Evolutionary conservation across 2,329 filamentous ascomycete species (phyloP).

Genomic region (Pseudogymnoascus sp.): DNA sequence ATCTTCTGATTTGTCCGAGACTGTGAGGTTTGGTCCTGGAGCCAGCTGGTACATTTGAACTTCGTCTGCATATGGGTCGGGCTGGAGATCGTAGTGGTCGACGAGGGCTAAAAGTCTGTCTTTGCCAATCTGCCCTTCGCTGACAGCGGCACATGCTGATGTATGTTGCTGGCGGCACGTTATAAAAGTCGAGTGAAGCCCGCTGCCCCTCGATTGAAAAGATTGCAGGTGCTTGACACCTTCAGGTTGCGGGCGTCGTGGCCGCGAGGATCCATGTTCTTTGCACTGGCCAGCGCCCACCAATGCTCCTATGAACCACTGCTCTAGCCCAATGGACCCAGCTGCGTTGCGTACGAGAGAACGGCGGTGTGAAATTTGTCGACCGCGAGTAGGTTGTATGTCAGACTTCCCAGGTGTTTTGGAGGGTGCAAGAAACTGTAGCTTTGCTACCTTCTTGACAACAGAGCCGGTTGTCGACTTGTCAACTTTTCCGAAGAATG

Average conservation of each 20-base stretch:
- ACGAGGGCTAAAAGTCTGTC: constrained; percentile 46
- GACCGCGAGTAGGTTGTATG: constrained; percentile 14
- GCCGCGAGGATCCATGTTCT: background rate
- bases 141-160: background rate
- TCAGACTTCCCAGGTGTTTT: constrained; percentile 18
- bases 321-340: constrained; percentile 19
- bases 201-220: background rate
- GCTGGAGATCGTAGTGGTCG: constrained; percentile 38
- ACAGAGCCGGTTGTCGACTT: constrained; percentile 39
- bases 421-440: constrained; percentile 23
- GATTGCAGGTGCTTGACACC: constrained; percentile 5
- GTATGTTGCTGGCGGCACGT: constrained; percentile 7
- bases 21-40: constrained; percentile 38
- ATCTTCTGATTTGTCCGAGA: constrained; percentile 45
- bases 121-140: constrained; percentile 18
- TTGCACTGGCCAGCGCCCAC: constrained; percentile 23
- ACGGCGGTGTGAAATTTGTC: background rate
- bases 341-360: background rate
- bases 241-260: background rate
- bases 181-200: background rate
- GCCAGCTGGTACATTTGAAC: constrained; percentile 40
- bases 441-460: constrained; percentile 36
- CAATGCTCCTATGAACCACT: constrained; percentile 28
- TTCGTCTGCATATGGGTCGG: constrained; percentile 36
- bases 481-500: constrained; percentile 47